Base-by-base conservation (phyloP, 768 basidiomycete species). In the Trametes villosa region DNA sequence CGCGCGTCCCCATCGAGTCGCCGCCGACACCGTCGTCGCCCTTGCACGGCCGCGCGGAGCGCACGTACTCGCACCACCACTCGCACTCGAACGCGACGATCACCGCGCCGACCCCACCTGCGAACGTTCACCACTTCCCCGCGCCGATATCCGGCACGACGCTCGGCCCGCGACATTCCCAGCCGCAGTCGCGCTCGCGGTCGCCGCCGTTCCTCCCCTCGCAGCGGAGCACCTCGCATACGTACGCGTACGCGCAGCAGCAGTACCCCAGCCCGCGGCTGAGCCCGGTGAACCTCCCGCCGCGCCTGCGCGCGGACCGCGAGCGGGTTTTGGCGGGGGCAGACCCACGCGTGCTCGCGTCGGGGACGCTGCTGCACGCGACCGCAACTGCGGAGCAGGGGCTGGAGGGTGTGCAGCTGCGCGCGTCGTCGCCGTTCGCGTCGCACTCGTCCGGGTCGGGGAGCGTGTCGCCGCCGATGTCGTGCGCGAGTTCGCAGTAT, bases 401-500 rank as follows among this genome's bases (percentile, higher is more conserved):
- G 13, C 55, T 42, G 29, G 56, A 57, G 11, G 56, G 34, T n/a
- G 41, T 33, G 27, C 62, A 59, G 27, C 49, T 68, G 18, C 60
- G 68, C 24, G 61, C 69, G 11, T 17, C 59, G 7, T 72, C 73
- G 12, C 71, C 74, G 4, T 71, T 64, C 33, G 71, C 71, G 30
- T 72, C 73, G 29, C 65, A 67, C 15, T 74, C 79, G n/a, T 64
- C 66, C 13, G 74, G 79, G 13, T 83, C 81, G 5, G 76, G 77
- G 17, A 82, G 80, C 33, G 83, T 78, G 54, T 85, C 85, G 4
- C 85, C 88, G 18, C 77, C 83, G 7, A 80, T 83, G 30, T 86
- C 87, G 11, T 87, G 85, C 31, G 75, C 77, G 9, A 86, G 85
- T 49, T 86, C 73, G 29, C 73, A 73, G 56, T 75, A 70, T 47